These are phyloP conservation scores for Coemansia sp. DNA, from an alignment of 192 early-diverging fungal species.

Conservation along the genomic window DNA sequence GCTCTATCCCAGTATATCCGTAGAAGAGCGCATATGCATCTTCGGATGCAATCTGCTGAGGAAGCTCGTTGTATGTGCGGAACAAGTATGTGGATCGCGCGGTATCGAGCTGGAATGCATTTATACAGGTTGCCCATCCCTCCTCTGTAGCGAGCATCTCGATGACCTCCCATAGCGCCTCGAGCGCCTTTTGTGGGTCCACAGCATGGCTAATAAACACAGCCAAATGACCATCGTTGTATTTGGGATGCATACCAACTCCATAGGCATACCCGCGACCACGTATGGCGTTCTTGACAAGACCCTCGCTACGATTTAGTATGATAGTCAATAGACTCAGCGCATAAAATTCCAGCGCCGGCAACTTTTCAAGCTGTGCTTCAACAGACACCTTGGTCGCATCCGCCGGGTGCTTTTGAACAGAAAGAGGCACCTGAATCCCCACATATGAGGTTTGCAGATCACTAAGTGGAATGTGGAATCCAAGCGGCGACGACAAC, in stretches of 20 bases:
- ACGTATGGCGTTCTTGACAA: conserved; percentile 77
- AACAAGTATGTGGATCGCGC: conserved; percentile 30
- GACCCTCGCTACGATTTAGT: conserved; percentile 71
- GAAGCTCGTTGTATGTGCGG: conserved; percentile 13
- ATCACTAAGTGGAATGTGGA: conserved; percentile 21
- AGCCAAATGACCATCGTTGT: conserved; percentile 26
- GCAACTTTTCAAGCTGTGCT: conserved; percentile 25
- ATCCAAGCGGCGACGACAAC: conserved; percentile 19
- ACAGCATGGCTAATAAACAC: conserved; percentile 47
- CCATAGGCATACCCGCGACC: conserved; percentile 78
- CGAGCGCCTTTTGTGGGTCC: conserved; percentile 33
- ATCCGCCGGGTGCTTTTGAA: conserved; percentile 1
- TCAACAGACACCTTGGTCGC: conserved; percentile 4
- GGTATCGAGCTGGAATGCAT: conserved; percentile 40
- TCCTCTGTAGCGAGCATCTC: conserved; percentile 15
- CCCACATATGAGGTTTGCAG: conserved; percentile 45
- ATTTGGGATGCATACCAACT: conserved; percentile 27
- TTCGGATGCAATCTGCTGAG: conserved; percentile 20
- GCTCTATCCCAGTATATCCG: conserved; percentile 32
- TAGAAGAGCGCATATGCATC: conserved; percentile 25
- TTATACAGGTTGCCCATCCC: conserved; percentile 25
- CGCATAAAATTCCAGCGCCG: conserved; percentile 27
- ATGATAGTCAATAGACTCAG: conserved; percentile 57
- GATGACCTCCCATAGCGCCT: conserved; percentile 40
- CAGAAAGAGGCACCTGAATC: conserved; percentile 26